Evolutionary conservation across 2,329 filamentous ascomycete genomes (phyloP), one percentile per base, ranked within the genome.

Genomic region (Talaromyces pinophilus): DNA sequence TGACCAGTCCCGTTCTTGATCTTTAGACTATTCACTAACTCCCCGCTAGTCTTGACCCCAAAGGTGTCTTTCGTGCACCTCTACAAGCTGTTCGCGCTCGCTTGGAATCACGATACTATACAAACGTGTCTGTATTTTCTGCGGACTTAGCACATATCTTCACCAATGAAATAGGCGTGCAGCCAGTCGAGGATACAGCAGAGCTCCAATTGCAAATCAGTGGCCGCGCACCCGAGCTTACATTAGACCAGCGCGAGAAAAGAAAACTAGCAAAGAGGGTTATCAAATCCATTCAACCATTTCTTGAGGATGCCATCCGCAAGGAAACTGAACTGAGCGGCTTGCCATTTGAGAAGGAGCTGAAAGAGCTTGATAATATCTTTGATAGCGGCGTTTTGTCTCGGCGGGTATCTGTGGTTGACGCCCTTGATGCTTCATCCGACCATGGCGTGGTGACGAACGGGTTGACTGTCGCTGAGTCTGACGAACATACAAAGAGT

Each of bases 181-280:
- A 82, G 55, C 76, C 79, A 28, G 80, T 82, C 65, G 77, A 77
- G 25, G 80, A 81, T 67, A 78, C 81, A 6, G 77, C 78, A 7
- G 80, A 82, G 66, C 72, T 81, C 69, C 69, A 88, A 81, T 78
- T 81, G 78, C 72, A 83, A 76, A 72, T 88, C 80, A 77, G 82
- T 79, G 67, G 78, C 5, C 80, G 81, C 59, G 78, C 79, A 5
- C 77, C 79, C 6, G 80, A 82, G 64, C 77, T 81, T 55, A 79
- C 75, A 65, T 68, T 84, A 10, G 92, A 96, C 72, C 87, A 92
- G 67, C 91, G 92, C 66, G 91, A 96, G 71, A 88, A 91, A 68
- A 91, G 92, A 72, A 91, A 90, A 71, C 82, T 96, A n/a, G 92
- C 91, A 28, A 97, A 96, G 78, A 88, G 93, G 30, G 96, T 97